These are phyloP conservation scores for Omphalea diandra DNA, from an alignment of 441 rosid species.

Conservation along the genomic window DNA sequence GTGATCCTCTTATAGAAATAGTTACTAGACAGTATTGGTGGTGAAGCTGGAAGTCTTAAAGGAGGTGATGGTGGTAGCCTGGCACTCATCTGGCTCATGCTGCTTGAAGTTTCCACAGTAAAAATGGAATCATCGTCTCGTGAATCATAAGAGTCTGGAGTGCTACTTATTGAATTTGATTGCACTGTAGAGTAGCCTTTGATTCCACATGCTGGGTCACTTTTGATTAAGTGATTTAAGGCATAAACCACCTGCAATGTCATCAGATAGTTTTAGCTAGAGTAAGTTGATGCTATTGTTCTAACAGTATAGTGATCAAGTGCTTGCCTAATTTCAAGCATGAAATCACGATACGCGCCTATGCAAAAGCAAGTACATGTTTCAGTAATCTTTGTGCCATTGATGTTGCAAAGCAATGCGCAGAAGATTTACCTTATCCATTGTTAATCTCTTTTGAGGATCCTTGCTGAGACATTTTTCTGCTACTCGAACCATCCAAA, in stretches of 20 bases:
- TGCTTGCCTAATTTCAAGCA: background rate
- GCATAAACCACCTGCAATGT: slow-evolving; percentile 48
- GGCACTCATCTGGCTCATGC: slow-evolving; percentile 10
- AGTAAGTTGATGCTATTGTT: background rate
- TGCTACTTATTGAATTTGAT: slow-evolving; percentile 39
- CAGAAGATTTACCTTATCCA: slow-evolving; percentile 31
- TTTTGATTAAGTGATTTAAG: slow-evolving; percentile 39
- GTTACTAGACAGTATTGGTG: slow-evolving; percentile 22
- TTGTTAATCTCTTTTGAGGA: slow-evolving; percentile 42
- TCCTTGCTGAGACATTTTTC: slow-evolving; percentile 51
- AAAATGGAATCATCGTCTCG: slow-evolving; percentile 24
- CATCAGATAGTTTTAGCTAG: background rate
- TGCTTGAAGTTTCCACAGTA: slow-evolving; percentile 19
- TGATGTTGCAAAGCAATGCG: background rate
- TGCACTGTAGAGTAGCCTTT: slow-evolving; percentile 38
- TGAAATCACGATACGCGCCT: too few species aligned
- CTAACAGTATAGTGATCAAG: background rate
- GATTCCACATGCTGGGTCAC: slow-evolving; percentile 23
- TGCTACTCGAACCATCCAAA: slow-evolving; percentile 57
- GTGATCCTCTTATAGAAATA: slow-evolving; percentile 18
- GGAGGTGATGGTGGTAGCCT: slow-evolving; percentile 31
- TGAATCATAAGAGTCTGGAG: slow-evolving; percentile 34
- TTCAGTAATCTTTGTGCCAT: too few species aligned
- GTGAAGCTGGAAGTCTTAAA: slow-evolving; percentile 23
- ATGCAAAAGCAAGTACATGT: too few species aligned